phyloP scores from a whole-genome alignment of 2,329 filamentous ascomycete species.

The Nannizzia gypsea region DNA sequence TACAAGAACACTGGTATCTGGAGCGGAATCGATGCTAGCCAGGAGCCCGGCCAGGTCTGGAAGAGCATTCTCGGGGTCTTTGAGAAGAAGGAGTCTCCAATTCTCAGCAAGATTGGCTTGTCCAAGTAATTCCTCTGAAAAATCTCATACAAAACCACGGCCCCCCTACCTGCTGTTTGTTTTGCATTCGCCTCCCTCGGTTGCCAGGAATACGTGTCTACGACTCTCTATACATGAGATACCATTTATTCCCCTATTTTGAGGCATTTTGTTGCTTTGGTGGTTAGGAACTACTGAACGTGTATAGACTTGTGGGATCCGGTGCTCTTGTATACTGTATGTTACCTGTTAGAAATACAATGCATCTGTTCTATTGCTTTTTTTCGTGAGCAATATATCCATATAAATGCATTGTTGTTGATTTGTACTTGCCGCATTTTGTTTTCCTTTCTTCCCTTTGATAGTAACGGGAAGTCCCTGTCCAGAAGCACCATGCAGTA shows the following conservation, averaged over 20 bases:
- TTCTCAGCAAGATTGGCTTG: slow-evolving; percentile 45
- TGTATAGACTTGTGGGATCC: slow-evolving; percentile 12
- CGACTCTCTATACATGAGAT: slow-evolving; percentile 11
- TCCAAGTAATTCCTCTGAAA: slow-evolving; percentile 33
- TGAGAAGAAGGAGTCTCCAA: slow-evolving; percentile 44
- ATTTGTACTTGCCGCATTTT: background rate
- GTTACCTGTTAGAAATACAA: slow-evolving; percentile 5
- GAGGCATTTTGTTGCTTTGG: slow-evolving; percentile 7
- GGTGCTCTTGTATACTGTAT: slow-evolving; percentile 11
- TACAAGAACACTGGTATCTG: slow-evolving; percentile 98
- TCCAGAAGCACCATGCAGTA: background rate
- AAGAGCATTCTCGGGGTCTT: slow-evolving; percentile 81
- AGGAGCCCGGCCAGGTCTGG: slow-evolving; percentile 93
- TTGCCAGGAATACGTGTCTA: slow-evolving; percentile 11
- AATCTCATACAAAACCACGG: background rate
- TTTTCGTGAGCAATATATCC: background rate
- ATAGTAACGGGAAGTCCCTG: background rate
- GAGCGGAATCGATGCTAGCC: slow-evolving; percentile 87
- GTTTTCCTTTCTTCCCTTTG: background rate
- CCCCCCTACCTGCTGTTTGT: slow-evolving; percentile 1
- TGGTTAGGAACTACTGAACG: slow-evolving; percentile 10
- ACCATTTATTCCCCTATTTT: slow-evolving; percentile 1
- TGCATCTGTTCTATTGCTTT: slow-evolving; percentile 7
- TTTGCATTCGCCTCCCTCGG: slow-evolving; percentile 4
- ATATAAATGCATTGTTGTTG: slow-evolving; percentile 11